These are phyloP conservation scores for Microbotryum saponariae DNA, from an alignment of 1,284 basidiomycete genomes.

Conservation along the genomic window DNA sequence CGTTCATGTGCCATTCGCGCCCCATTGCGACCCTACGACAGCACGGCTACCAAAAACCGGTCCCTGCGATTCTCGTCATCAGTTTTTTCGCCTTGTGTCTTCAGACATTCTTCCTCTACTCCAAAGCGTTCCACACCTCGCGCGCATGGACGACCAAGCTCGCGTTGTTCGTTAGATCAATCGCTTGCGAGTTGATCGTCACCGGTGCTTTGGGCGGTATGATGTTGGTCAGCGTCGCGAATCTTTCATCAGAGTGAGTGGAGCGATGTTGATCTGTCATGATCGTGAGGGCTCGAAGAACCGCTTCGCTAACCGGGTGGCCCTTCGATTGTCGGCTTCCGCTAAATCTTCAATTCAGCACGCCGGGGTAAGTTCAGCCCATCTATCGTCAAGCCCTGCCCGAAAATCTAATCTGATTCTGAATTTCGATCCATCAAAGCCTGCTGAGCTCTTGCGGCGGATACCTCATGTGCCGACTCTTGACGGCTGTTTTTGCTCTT, in stretches of 20 bases:
- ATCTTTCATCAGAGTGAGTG: neutral
- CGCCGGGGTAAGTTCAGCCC: too few relatives aligned
- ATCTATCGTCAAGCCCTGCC: too few relatives aligned
- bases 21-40: neutral
- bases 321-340: too few relatives aligned
- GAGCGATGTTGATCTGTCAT: too few relatives aligned
- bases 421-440: neutral
- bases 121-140: neutral
- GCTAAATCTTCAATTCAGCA: too few relatives aligned
- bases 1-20: too few relatives aligned
- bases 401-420: too few relatives aligned
- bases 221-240: neutral
- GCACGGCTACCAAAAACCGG: slow-evolving; percentile 1
- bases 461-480: slow-evolving; percentile 20
- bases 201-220: neutral
- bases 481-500: slow-evolving; percentile 17
- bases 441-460: slow-evolving; percentile 23
- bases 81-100: neutral
- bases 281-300: too few relatives aligned
- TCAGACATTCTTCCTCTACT: too few relatives aligned
- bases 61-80: slow-evolving; percentile 1
- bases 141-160: neutral
- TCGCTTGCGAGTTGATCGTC: slow-evolving; percentile 1
- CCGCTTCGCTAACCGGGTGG: too few relatives aligned
- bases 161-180: slow-evolving; percentile 1